These are phyloP conservation scores for Debaryomyces singareniensis DNA, from an alignment of 1,139 yeast genomes.

Conservation along the genomic window DNA sequence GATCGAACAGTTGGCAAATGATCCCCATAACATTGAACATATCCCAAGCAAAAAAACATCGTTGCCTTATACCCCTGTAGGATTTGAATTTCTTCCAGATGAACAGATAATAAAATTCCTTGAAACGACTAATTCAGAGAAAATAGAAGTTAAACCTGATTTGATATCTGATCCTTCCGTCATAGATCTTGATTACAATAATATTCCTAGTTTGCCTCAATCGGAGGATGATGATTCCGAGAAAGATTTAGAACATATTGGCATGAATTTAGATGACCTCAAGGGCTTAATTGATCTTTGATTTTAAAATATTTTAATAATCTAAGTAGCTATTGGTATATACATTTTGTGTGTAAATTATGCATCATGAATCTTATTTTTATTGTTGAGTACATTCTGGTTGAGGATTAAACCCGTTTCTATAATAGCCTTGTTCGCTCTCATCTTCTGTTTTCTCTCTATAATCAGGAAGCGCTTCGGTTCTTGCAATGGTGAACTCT, in stretches of 20 bases:
- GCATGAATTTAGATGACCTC: conserved; percentile 30
- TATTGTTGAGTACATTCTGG: conserved; percentile 42
- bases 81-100: conserved; percentile 16
- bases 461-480: conserved; percentile 31
- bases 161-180: not conserved
- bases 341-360: conserved; percentile 7
- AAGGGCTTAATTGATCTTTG: conserved; percentile 31
- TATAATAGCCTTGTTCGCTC: conserved; percentile 8
- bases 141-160: not conserved
- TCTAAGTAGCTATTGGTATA: conserved; percentile 1
- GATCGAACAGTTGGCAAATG: conserved; percentile 18
- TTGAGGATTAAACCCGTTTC: conserved; percentile 14
- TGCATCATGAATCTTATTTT: conserved; percentile 8
- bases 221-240: not conserved
- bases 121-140: no score
- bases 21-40: conserved; percentile 33
- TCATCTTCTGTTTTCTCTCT: conserved; percentile 14
- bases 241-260: conserved; percentile 12
- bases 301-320: conserved; percentile 1
- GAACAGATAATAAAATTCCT: conserved; percentile 20
- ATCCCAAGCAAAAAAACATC: conserved; percentile 23
- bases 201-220: not conserved
- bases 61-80: conserved; percentile 26
- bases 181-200: conserved; percentile 2
- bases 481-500: conserved; percentile 30